These are phyloP conservation scores for Metschnikowia vanudenii DNA, from an alignment of 805 yeast species.

Conservation along the genomic window DNA sequence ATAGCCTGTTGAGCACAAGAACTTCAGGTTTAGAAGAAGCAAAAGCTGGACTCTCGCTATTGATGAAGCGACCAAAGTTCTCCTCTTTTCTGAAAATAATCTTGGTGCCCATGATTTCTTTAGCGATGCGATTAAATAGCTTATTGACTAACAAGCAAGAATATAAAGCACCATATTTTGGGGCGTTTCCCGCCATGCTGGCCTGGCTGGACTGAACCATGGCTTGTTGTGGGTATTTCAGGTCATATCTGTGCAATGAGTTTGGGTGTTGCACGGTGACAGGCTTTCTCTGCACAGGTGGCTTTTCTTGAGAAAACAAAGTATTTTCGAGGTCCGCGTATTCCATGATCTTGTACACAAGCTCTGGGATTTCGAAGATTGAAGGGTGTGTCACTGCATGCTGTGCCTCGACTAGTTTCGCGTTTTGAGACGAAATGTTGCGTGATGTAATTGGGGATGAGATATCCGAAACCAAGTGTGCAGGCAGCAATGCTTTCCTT, in stretches of 20 bases:
- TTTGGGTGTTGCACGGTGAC: constrained; percentile 66
- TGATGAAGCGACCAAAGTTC: constrained; percentile 42
- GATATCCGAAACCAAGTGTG: constrained; percentile 3
- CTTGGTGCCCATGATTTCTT: constrained; percentile 53
- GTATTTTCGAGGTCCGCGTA: constrained; percentile 54
- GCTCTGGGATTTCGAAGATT: constrained; percentile 76
- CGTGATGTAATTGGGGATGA: not conserved
- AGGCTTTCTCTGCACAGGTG: constrained; percentile 66
- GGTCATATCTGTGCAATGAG: constrained; percentile 56
- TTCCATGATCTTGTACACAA: constrained; percentile 56
- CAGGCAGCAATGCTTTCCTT: constrained; percentile 6
- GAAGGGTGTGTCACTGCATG: not conserved
- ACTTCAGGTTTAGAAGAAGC: constrained; percentile 30
- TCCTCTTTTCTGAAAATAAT: constrained; percentile 51
- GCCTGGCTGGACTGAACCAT: constrained; percentile 29
- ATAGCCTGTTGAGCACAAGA: constrained; percentile 68
- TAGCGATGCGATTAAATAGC: constrained; percentile 58
- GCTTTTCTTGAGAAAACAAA: constrained; percentile 57
- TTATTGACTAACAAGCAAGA: constrained; percentile 69
- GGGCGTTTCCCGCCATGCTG: not conserved
- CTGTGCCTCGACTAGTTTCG: not conserved
- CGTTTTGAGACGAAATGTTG: not conserved
- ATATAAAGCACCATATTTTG: constrained; percentile 30
- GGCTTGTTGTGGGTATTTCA: constrained; percentile 43
- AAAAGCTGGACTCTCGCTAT: constrained; percentile 5